phyloP scores from a whole-genome alignment of 2,329 filamentous ascomycete genomes.

The Lomentospora prolificans region DNA sequence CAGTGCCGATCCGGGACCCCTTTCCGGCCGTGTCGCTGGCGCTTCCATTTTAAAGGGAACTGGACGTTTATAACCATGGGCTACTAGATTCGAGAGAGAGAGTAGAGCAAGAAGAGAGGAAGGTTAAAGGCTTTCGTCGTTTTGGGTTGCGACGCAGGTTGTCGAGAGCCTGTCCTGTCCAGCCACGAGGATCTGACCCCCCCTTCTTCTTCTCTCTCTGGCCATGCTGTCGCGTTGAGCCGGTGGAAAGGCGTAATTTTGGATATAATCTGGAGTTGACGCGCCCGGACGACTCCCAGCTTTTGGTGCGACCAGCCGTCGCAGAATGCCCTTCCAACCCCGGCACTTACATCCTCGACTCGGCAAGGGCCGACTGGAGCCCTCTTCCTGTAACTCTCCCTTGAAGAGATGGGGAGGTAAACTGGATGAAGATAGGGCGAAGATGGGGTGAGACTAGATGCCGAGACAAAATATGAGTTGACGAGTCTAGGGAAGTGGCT shows the following conservation, averaged over 20 bases:
- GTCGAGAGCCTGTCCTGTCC: background rate
- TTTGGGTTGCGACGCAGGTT: too few relatives aligned
- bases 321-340: background rate
- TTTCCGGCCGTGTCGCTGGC: background rate
- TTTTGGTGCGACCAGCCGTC: background rate
- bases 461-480: background rate
- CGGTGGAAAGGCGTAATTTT: background rate
- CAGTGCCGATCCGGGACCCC: constrained; percentile 1
- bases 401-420: background rate
- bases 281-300: background rate
- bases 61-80: too few relatives aligned
- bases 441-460: background rate
- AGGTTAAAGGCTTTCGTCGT: too few relatives aligned
- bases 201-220: background rate
- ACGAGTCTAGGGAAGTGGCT: background rate
- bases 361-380: too few relatives aligned
- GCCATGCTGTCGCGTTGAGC: background rate
- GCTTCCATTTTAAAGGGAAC: background rate
- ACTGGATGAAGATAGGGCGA: background rate
- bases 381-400: too few relatives aligned
- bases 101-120: background rate
- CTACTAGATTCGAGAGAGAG: too few relatives aligned
- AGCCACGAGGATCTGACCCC: background rate
- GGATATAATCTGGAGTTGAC: background rate
- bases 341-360: background rate